phyloP scores from a whole-genome alignment of 2,329 filamentous ascomycete species.

The Hypoxylon sp. region DNA sequence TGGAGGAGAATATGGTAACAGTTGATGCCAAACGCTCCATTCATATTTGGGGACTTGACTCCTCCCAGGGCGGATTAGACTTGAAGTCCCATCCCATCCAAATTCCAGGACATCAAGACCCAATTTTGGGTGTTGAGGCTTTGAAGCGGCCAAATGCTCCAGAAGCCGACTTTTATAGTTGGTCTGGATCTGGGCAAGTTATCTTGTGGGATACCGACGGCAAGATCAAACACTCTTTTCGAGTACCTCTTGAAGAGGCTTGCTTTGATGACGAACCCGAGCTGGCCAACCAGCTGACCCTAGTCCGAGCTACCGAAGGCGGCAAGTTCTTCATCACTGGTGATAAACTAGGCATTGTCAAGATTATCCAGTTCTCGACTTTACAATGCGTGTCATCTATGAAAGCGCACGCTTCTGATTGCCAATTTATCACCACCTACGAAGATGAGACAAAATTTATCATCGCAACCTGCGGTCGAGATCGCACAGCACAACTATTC shows the following conservation, averaged over 20 bases:
- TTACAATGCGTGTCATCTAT: slow-evolving; percentile 76
- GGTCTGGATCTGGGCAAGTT: slow-evolving; percentile 85
- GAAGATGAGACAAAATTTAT: slow-evolving; percentile 73
- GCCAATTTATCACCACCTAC: slow-evolving; percentile 83
- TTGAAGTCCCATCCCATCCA: slow-evolving; percentile 64
- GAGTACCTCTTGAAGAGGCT: slow-evolving; percentile 77
- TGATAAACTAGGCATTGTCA: slow-evolving; percentile 87
- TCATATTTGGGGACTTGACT: slow-evolving; percentile 71
- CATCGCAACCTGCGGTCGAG: slow-evolving; percentile 86
- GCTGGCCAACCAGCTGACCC: slow-evolving; percentile 70
- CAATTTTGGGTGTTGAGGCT: slow-evolving; percentile 80
- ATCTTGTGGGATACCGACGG: slow-evolving; percentile 87
- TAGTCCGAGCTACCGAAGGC: slow-evolving; percentile 71
- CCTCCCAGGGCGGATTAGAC: slow-evolving; percentile 59
- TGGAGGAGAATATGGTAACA: slow-evolving; percentile 77
- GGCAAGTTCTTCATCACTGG: slow-evolving; percentile 82
- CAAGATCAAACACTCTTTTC: slow-evolving; percentile 73
- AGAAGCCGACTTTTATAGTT: slow-evolving; percentile 86
- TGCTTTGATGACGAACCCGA: slow-evolving; percentile 66
- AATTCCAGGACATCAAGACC: slow-evolving; percentile 74
- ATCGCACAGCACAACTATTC: slow-evolving; percentile 96
- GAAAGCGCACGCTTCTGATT: slow-evolving; percentile 89
- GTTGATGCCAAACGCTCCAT: slow-evolving; percentile 84
- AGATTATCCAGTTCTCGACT: slow-evolving; percentile 74
- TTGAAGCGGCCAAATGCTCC: slow-evolving; percentile 72